Percentiles rank a stretch among this genome's conserved stretches.
phyloP scores from a whole-genome alignment of 2,329 filamentous ascomycete species.

The Aureobasidium musti region DNA sequence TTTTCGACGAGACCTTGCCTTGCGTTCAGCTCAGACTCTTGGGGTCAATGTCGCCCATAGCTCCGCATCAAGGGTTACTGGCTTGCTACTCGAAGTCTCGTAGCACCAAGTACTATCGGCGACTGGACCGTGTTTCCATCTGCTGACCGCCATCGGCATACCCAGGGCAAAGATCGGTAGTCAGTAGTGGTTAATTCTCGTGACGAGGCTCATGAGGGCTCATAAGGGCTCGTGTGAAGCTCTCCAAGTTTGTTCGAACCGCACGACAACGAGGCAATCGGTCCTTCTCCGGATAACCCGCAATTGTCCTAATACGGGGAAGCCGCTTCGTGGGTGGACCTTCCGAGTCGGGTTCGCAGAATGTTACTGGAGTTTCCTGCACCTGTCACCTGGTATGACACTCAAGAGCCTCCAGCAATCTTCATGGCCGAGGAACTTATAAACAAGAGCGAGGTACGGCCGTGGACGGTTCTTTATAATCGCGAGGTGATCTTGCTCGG shows the following conservation, averaged over 20 bases:
- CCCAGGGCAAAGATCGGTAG: neutral
- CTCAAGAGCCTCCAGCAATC: neutral
- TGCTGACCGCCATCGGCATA: neutral
- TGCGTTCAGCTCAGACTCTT: neutral
- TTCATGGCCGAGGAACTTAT: neutral
- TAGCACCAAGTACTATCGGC: neutral
- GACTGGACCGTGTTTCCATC: neutral
- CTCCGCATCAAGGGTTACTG: neutral
- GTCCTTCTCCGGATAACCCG: constrained; percentile 17
- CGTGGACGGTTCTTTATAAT: constrained; percentile 1
- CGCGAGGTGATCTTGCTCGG: neutral
- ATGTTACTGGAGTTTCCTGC: neutral
- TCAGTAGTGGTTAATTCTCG: neutral
- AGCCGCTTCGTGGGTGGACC: neutral
- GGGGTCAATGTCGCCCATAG: neutral
- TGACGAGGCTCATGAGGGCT: neutral
- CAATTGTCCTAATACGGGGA: constrained; percentile 11
- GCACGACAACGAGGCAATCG: constrained; percentile 9
- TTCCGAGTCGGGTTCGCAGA: neutral
- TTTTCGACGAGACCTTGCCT: neutral
- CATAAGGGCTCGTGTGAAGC: neutral
- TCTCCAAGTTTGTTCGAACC: neutral
- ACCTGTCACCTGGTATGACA: neutral
- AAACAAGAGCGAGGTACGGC: constrained; percentile 27
- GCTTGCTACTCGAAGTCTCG: neutral